phyloP scores from a whole-genome alignment of 2,329 filamentous ascomycete species.

The Epichloe bromicola region DNA sequence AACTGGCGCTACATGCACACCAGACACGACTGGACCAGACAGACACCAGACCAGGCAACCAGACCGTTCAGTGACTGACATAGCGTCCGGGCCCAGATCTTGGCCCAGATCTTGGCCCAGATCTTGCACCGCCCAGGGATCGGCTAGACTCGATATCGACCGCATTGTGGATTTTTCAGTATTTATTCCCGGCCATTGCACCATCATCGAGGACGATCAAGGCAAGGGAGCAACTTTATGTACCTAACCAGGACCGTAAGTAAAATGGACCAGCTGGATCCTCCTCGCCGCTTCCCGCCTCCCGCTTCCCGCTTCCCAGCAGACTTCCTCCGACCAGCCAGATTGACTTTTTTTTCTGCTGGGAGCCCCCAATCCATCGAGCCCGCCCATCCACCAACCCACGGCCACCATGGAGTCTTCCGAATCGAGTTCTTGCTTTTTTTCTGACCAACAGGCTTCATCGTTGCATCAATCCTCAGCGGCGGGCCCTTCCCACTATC shows the following conservation, averaged over 20 bases:
- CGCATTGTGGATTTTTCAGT: not conserved
- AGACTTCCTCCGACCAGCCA: not conserved
- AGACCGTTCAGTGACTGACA: too few species aligned
- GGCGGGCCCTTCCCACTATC: not conserved
- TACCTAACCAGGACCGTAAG: not conserved
- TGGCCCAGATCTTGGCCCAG: too few species aligned
- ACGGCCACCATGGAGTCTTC: constrained; percentile 4
- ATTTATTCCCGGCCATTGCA: not conserved
- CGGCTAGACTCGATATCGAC: not conserved
- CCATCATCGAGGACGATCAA: not conserved
- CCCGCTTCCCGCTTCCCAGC: not conserved
- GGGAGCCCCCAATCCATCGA: not conserved
- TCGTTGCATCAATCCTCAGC: not conserved
- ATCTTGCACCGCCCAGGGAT: not conserved
- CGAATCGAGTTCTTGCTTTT: not conserved
- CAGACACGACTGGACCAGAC: too few species aligned
- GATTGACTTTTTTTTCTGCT: constrained; percentile 2
- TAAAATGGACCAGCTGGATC: not conserved
- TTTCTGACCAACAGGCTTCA: not conserved
- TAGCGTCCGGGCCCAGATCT: too few species aligned
- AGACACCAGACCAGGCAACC: too few species aligned
- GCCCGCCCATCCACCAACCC: not conserved
- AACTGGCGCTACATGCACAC: too few species aligned
- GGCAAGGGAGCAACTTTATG: not conserved
- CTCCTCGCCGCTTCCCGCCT: not conserved